Conservation (phyloP, 805 yeast species). For the Yarrowia deformans region DNA sequence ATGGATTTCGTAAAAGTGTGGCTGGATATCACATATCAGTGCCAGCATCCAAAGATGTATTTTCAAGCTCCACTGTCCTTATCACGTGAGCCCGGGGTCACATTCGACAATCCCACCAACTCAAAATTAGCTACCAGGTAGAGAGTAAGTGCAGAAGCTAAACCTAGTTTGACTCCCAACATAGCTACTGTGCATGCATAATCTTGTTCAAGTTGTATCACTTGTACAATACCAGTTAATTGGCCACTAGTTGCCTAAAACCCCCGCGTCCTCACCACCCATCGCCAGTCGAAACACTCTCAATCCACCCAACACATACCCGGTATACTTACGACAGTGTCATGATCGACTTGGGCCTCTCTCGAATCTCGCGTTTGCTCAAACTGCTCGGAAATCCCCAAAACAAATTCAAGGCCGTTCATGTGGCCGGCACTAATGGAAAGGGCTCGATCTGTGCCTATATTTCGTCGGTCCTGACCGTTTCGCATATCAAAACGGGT, state of each 20-base stretch:
- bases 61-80: not conserved
- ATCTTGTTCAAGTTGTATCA: constrained; percentile 1
- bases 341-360: constrained; percentile 64
- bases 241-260: not conserved
- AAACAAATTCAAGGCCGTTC: constrained; percentile 67
- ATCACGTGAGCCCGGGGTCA: constrained; percentile 3
- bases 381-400: constrained; percentile 73
- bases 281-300: not conserved
- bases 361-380: constrained; percentile 58
- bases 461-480: constrained; percentile 66
- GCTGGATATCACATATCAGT: too few species aligned
- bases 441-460: constrained; percentile 93
- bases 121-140: not conserved
- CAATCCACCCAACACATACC: too few species aligned
- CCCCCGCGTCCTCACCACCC: not conserved
- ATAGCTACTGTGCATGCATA: constrained; percentile 1
- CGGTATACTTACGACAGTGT: not conserved
- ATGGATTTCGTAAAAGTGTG: too few species aligned
- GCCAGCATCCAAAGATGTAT: too few species aligned
- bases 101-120: not conserved
- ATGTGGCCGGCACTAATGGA: constrained; percentile 96
- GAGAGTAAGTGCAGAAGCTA: constrained; percentile 22
- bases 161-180: constrained; percentile 21
- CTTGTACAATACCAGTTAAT: not conserved
- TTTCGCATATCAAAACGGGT: constrained; percentile 63